These are phyloP conservation scores for Cyberlindnera mycetangii DNA, from an alignment of 805 yeast genomes.

Conservation along the genomic window DNA sequence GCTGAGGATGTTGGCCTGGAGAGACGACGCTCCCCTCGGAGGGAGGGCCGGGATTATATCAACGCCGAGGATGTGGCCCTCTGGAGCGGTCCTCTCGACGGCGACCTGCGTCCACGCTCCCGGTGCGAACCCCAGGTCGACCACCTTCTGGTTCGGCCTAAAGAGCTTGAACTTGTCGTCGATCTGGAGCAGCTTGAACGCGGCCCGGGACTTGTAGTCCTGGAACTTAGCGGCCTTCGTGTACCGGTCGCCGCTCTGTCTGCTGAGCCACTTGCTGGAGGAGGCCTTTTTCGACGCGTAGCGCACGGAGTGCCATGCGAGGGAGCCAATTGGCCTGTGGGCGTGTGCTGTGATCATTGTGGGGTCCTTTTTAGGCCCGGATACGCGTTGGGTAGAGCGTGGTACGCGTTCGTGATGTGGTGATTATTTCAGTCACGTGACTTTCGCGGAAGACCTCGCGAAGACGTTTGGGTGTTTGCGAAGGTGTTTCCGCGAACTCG, in stretches of 20 bases:
- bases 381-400: too few species aligned
- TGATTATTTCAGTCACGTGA: too few species aligned
- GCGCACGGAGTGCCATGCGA: slow-evolving; percentile 10
- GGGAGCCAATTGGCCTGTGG: neutral
- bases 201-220: slow-evolving; percentile 80
- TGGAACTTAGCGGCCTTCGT: slow-evolving; percentile 62
- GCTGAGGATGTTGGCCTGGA: slow-evolving; percentile 87
- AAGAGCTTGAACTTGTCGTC: slow-evolving; percentile 63
- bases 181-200: slow-evolving; percentile 79
- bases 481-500: slow-evolving; percentile 5
- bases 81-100: slow-evolving; percentile 43
- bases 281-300: slow-evolving; percentile 37
- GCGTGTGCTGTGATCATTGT: neutral
- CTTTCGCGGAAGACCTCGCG: neutral
- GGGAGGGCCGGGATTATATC: slow-evolving; percentile 80
- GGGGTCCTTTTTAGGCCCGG: neutral
- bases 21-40: slow-evolving; percentile 71
- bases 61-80: slow-evolving; percentile 69
- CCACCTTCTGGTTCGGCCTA: slow-evolving; percentile 52
- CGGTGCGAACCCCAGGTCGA: slow-evolving; percentile 91
- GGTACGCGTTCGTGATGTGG: too few species aligned
- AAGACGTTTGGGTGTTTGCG: too few species aligned
- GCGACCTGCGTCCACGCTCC: slow-evolving; percentile 96
- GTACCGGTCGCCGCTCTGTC: slow-evolving; percentile 65
- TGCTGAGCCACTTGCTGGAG: slow-evolving; percentile 68